Base-by-base conservation (phyloP, 768 basidiomycete genomes). In the Porpolomopsis calyptriformis region DNA sequence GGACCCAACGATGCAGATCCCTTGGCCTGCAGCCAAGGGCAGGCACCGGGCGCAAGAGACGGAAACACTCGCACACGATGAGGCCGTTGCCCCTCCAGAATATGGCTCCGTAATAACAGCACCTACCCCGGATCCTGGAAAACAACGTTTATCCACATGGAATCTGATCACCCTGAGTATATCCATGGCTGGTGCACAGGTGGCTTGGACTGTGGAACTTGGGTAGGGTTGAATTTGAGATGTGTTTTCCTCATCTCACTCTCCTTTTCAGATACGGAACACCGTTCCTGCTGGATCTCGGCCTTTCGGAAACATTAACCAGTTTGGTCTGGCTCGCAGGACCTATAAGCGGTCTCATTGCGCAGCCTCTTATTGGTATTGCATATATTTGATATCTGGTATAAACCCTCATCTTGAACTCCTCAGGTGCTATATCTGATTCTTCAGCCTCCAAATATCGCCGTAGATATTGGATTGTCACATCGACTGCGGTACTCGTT, bases 291-390 rank as follows among this genome's bases (percentile, higher is more conserved):
- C 72, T 94, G 11, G 54, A 54, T 16, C 66, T 76, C 34, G 74
- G 74, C 43, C 64, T 98, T 22, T 82, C 90, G 0, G 93, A 92
- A 59, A 82, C 89, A 58, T 68, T 92, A 12, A 97, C 96, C 0
- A 85, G 88, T 45, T 74, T 97, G 6, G 94, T 99, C 27, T 99
- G 96, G 96, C 73, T 89, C 31, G 87, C 86, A 47, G 87, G 94
- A 8, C 96, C 96, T 4, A 89, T 99, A 49, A 91, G 88, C 51
- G 96, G 96, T 12, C 71, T 99, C 38, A 69, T 99, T 42, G 92
- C 92, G 4, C 96, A 99, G 61, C 96, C 96, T n/a, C 72, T 98
- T 46, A 96, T 99, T 55, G 96, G 94, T 89, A 54, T 50, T 71
- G 51, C 16, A 25, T 43, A 16, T n/a, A 38, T 51, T 58, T 55